Base-by-base conservation (phyloP, 2,329 filamentous ascomycete genomes). In the Ceratocystis diversiconidia region DNA sequence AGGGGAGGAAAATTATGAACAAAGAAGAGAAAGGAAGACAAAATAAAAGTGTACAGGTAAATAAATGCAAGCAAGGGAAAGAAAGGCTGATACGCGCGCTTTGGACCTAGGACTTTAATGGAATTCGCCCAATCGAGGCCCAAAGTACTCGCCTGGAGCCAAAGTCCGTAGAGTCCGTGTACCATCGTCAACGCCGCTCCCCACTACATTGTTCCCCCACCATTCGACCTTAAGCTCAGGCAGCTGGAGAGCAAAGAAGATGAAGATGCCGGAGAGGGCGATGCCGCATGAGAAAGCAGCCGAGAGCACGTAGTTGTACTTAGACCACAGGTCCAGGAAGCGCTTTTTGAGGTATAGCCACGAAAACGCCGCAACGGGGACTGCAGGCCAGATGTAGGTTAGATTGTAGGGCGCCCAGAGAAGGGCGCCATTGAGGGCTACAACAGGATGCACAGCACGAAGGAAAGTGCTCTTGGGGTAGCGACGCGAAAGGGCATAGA, bases 241-340 rank as follows among this genome's bases (percentile, higher is more conserved):
- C 69, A 76, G 79, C 68, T 80, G 76, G 17, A 82, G 71, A 15
- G 76, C 74, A 69, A 82, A 83, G 74, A 82, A 81, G 68, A 82
- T 80, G 69, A 82, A 73, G 68, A 82, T 76, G 63, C 74, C 79
- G 0, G 79, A 72, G 60, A 82, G 76, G 64, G 80, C 79, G 50
- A 82, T 77, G 36, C 76, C 79, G 28, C 76, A 77, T 22, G 76
- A 79, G 71, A 80, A 79, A 15, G 79, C 76, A 17, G 80, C 79
- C 6, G 80, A 80, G 28, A 81, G 74, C 55, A 81, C 79, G 70
- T 80, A 82, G 70, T 80, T 81, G 72, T 82, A 82, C 76, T 75
- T 76, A 12, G 73, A 71, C 75, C 75, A 77, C 69, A 75, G 74
- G 1, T 66, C 71, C 3, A 75, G 70, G 65, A 72, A 75, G 2